Base-by-base conservation (phyloP, 352 stramenopile species). In the Phytophthora parvispora region DNA sequence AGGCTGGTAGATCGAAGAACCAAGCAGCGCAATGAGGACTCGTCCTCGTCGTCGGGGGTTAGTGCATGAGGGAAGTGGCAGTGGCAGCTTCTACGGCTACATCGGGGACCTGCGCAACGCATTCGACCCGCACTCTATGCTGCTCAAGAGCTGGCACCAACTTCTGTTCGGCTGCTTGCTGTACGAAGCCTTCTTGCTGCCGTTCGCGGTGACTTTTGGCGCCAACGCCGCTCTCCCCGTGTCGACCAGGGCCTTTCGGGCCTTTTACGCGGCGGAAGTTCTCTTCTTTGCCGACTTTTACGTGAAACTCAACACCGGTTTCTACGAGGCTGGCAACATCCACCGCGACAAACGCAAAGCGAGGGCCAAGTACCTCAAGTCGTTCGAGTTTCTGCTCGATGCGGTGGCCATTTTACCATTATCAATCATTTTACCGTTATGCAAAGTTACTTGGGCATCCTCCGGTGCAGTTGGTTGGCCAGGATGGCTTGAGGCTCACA, bases 231-330 rank as follows among this genome's bases (percentile, higher is more conserved):
- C n/a, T 32, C 32, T 34, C 5, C 20, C 34, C 3, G 9, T 24
- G 2, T 48, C 52, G 6, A 49, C 52, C 15, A 18, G 22, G 7
- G 34, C 32, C 15, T 60, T 60, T 25, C 34, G 34, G 6, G 32
- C 16, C 0, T 48, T 60, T 25, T 87, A 89, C 66, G 38, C 67
- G 13, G 85, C 75, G 45, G 80, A 91, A 48, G 10, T 75, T 24
- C 51, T 86, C 24, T 91, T 91, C 42, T 70, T 55, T 36, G 47
- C 64, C 18, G 83, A 91, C 52, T 74, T 89, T 15, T 88, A 84
- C 57, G 80, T 91, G 24, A 81, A 87, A 34, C 67, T 89, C 22
- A 75, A 91, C 64, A 91, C 79, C 18, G 80, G 83, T 16, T 91
- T 83, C 60, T 91, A 91, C 58, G 69, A 89, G 36, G 64, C 78